A percentile compares a stretch with the other conserved stretches of the same genome.
Conservation (phyloP, 345 rosid species). For the Barbarea vulgaris region DNA sequence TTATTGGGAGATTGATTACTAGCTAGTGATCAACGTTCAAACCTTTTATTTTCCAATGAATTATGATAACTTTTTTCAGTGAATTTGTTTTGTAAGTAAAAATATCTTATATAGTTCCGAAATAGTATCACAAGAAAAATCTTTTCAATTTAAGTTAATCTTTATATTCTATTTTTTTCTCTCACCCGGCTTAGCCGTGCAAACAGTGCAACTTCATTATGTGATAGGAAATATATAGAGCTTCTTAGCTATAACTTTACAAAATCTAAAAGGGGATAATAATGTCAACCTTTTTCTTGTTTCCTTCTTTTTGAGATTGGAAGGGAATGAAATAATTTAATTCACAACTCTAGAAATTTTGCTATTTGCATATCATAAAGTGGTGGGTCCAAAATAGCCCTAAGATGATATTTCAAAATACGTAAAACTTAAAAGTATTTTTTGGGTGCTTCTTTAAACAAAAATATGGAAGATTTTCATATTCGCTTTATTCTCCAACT, state of each 20-base stretch:
- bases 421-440: conserved; percentile 32
- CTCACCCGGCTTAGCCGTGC: conserved; percentile 12
- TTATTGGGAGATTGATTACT: background rate
- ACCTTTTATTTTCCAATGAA: background rate
- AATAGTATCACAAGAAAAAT: background rate
- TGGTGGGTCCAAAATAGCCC: conserved; percentile 37
- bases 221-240: conserved; percentile 15
- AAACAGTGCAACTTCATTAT: conserved; percentile 7
- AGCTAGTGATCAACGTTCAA: background rate
- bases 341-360: conserved; percentile 40
- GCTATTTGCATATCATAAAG: conserved; percentile 40
- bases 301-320: conserved; percentile 28
- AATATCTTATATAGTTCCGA: background rate
- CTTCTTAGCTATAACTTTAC: conserved; percentile 28
- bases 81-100: background rate
- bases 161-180: background rate
- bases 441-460: conserved; percentile 36
- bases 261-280: conserved; percentile 36
- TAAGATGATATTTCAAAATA: conserved; percentile 16
- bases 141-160: background rate
- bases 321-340: conserved; percentile 33
- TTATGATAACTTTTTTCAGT: background rate
- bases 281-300: conserved; percentile 41
- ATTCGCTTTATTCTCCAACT: conserved; percentile 34
- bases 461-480: conserved; percentile 30